phyloP scores from a whole-genome alignment of 768 basidiomycete species.

The Lyophyllum decastes region DNA sequence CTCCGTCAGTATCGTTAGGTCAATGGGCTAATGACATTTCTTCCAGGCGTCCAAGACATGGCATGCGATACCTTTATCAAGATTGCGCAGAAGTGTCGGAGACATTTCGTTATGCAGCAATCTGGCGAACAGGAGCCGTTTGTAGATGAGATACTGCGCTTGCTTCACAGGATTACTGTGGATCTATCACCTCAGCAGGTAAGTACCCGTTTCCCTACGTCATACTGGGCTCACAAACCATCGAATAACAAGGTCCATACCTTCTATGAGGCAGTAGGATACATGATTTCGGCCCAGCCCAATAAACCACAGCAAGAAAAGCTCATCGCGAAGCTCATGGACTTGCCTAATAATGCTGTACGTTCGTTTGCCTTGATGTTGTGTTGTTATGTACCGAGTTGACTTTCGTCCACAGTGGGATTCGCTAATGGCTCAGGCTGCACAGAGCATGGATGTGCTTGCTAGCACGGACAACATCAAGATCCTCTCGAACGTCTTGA shows the following conservation, averaged over 20 bases:
- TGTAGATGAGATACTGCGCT: constrained; percentile 93
- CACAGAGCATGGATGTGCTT: constrained; percentile 89
- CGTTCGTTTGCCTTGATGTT: constrained; percentile 25
- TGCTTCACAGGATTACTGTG: constrained; percentile 90
- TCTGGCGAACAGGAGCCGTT: constrained; percentile 97
- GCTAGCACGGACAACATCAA: constrained; percentile 93
- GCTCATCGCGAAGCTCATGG: constrained; percentile 94
- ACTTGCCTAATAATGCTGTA: constrained; percentile 94
- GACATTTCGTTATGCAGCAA: constrained; percentile 99
- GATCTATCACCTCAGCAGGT: constrained; percentile 91
- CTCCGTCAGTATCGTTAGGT: background rate
- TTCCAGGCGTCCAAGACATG: constrained; percentile 96
- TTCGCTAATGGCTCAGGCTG: constrained; percentile 93
- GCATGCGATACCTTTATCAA: constrained; percentile 99
- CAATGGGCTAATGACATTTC: background rate
- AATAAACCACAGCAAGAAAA: constrained; percentile 97
- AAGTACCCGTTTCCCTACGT: constrained; percentile 14
- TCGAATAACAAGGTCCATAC: constrained; percentile 70
- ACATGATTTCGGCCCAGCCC: constrained; percentile 99
- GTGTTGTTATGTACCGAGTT: background rate
- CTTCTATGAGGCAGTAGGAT: constrained; percentile 98
- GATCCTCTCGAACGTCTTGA: constrained; percentile 93
- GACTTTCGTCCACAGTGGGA: constrained; percentile 72
- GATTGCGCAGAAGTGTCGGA: constrained; percentile 96
- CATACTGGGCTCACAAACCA: background rate